A percentile compares a stretch with the other conserved stretches of the same genome.
These are phyloP conservation scores for Pseudozyma sp. DNA, from an alignment of 1,284 basidiomycete species.

Conservation along the genomic window DNA sequence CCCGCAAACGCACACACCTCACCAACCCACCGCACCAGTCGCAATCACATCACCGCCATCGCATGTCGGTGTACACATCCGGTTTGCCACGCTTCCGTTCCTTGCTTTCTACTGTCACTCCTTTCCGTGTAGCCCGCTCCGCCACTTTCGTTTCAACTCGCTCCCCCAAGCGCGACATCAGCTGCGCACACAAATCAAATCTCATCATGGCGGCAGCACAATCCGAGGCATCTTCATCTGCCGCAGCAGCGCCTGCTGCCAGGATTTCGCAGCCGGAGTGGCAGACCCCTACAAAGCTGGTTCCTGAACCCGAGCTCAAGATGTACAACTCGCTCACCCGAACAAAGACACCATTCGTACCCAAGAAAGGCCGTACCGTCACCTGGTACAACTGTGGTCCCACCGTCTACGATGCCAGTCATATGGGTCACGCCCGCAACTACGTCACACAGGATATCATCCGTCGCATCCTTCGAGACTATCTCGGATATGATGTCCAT, in stretches of 20 bases:
- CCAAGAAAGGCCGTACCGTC: conserved; percentile 82
- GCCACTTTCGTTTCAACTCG: not conserved
- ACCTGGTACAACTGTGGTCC: conserved; percentile 99
- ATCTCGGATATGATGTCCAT: conserved; percentile 96
- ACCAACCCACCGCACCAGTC: not conserved
- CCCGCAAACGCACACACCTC: not conserved
- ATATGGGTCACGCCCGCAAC: conserved; percentile 99
- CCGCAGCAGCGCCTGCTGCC: conserved; percentile 10
- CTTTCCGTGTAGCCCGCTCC: not conserved
- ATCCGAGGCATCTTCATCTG: conserved; percentile 25
- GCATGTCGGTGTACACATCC: conserved; percentile 34
- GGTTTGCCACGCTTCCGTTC: conserved; percentile 13
- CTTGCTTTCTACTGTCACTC: conserved; percentile 10
- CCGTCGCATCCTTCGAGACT: conserved; percentile 90
- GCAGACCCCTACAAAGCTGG: conserved; percentile 37
- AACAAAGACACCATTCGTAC: conserved; percentile 81
- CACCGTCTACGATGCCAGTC: conserved; percentile 98
- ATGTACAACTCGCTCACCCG: conserved; percentile 95
- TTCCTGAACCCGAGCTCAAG: conserved; percentile 73
- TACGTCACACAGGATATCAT: conserved; percentile 98
- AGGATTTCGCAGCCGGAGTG: conserved; percentile 46
- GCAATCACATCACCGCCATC: conserved; percentile 2
- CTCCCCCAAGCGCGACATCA: conserved; percentile 13
- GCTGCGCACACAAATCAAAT: conserved; percentile 35
- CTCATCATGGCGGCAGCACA: conserved; percentile 48